Percentiles rank a stretch among this genome's conserved stretches.
These are phyloP conservation scores for Suillus occidentalis DNA, from an alignment of 768 basidiomycete genomes.

Conservation along the genomic window DNA sequence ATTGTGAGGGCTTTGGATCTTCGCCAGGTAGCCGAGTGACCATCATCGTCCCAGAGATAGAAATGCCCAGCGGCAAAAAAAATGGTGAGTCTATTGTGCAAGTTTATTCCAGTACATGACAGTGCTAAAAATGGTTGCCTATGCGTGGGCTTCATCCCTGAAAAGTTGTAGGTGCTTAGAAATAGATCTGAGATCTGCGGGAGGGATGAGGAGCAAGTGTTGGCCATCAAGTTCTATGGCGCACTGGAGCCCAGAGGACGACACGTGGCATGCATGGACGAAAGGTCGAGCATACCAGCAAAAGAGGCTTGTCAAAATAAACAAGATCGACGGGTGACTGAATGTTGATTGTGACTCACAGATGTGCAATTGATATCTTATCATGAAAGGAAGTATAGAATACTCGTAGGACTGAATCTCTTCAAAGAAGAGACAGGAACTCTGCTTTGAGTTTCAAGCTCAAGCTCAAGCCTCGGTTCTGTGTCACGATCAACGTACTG, in stretches of 20 bases:
- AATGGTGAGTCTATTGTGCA: not conserved
- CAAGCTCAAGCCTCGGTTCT: no score
- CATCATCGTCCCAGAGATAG: not conserved
- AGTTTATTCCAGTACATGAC: not conserved
- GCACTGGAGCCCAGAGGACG: not conserved
- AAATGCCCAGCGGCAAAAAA: not conserved
- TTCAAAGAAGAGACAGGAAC: no score
- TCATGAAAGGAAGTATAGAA: no score
- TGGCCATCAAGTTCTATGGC: not conserved
- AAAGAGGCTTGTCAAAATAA: no score
- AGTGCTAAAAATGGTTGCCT: no score
- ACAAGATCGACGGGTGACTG: no score
- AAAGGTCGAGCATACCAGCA: not conserved
- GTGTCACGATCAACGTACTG: no score
- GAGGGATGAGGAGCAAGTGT: not conserved
- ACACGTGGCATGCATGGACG: not conserved
- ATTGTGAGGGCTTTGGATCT: not conserved
- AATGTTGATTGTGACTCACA: no score
- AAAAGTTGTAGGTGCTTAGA: not conserved
- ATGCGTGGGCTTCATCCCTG: not conserved
- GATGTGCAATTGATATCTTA: no score
- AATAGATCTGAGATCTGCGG: not conserved
- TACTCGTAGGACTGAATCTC: not conserved
- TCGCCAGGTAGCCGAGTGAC: not conserved
- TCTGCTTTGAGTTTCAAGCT: no score